These are phyloP conservation scores for Chalaropsis ovoidea DNA, from an alignment of 2,329 filamentous ascomycete genomes.

Conservation along the genomic window DNA sequence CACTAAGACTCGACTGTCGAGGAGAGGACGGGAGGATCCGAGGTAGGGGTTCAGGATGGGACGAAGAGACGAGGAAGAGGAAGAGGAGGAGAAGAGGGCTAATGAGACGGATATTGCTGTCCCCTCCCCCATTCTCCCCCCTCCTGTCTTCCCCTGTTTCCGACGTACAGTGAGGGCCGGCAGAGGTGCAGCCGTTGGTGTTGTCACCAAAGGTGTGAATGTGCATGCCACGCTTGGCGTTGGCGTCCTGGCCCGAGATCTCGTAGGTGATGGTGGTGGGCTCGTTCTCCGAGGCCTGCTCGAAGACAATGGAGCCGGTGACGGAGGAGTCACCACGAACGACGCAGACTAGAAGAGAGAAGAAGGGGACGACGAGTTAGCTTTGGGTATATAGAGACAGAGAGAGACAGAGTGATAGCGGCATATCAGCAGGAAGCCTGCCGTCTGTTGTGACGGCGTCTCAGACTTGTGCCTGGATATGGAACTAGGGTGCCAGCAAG, in stretches of 20 bases:
- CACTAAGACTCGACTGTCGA: no score
- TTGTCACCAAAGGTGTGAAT: conserved; percentile 99
- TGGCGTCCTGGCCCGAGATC: conserved; percentile 84
- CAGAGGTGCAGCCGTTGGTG: conserved; percentile 98
- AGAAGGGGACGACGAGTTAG: conserved; percentile 7
- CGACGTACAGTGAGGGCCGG: conserved; percentile 85
- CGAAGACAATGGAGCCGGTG: conserved; percentile 86
- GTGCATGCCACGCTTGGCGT: conserved; percentile 96
- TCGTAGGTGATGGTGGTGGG: conserved; percentile 86
- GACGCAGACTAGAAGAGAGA: conserved; percentile 62
- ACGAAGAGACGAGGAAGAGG: neutral
- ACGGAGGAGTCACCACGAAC: conserved; percentile 97
- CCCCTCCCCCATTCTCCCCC: no score
- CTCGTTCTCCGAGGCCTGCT: conserved; percentile 73
- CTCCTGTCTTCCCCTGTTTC: neutral
- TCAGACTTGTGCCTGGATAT: neutral
- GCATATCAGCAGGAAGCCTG: neutral
- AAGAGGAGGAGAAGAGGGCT: no score
- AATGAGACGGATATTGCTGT: no score
- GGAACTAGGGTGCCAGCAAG: neutral
- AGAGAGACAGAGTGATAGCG: conserved; percentile 12
- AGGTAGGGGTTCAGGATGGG: neutral
- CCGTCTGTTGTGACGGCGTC: neutral
- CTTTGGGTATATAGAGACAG: neutral
- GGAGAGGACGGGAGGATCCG: no score